phyloP scores from a whole-genome alignment of 2,329 filamentous ascomycete genomes.

The Tolypocladium paradoxum region DNA sequence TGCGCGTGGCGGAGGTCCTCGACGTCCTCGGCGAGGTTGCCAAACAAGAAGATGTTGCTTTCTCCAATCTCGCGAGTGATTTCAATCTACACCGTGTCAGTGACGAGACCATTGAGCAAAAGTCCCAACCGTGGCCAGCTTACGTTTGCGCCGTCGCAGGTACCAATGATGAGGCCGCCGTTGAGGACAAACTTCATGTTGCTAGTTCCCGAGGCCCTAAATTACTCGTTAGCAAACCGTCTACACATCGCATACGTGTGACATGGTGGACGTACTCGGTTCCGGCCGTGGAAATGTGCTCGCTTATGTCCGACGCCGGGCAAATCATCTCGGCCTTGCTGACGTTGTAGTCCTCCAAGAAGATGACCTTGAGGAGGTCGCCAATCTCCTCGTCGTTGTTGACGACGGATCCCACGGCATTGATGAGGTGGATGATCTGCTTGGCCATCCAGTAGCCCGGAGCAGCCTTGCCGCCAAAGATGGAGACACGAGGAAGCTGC shows the following conservation, averaged over 20 bases:
- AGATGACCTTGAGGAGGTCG: slow-evolving; percentile 92
- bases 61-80: slow-evolving; percentile 96
- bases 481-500: slow-evolving; percentile 75
- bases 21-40: slow-evolving; percentile 89
- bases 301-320: slow-evolving; percentile 90
- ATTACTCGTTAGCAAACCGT: slow-evolving; percentile 5
- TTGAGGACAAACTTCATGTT: slow-evolving; percentile 99
- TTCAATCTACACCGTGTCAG: slow-evolving; percentile 51
- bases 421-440: slow-evolving; percentile 94
- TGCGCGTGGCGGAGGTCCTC: slow-evolving; percentile 89
- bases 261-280: slow-evolving; percentile 53
- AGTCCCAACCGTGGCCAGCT: slow-evolving; percentile 22
- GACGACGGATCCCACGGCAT: slow-evolving; percentile 78
- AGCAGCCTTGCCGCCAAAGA: slow-evolving; percentile 96
- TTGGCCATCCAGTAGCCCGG: slow-evolving; percentile 99
- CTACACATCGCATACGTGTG: no score
- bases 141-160: slow-evolving; percentile 94
- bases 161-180: slow-evolving; percentile 93
- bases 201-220: slow-evolving; percentile 65
- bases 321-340: slow-evolving; percentile 97
- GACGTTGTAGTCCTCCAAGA: slow-evolving; percentile 97
- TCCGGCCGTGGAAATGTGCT: slow-evolving; percentile 96
- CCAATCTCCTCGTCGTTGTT: slow-evolving; percentile 90
- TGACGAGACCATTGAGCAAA: neutral
- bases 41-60: slow-evolving; percentile 97